Evolutionary conservation across 352 stramenopile species (phyloP).

Genomic region (Globisporangium camurandrum): DNA sequence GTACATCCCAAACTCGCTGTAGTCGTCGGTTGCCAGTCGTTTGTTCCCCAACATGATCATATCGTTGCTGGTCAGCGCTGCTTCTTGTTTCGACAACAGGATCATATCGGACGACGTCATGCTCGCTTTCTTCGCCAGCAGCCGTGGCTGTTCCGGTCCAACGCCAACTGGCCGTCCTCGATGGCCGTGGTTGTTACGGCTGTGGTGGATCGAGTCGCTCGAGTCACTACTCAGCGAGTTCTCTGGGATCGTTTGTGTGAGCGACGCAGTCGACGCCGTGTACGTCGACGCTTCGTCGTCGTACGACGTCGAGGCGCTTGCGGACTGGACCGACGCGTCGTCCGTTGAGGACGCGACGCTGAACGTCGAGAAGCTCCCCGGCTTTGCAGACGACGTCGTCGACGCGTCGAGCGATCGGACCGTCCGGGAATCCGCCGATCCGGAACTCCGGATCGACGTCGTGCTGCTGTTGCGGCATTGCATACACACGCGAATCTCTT

Average conservation of each 20-base stretch:
- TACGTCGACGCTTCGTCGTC: constrained; percentile 33
- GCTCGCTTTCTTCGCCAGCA: constrained; percentile 12
- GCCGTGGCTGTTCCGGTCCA: constrained; percentile 15
- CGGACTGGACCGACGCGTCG: too few species aligned
- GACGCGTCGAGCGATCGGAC: constrained; percentile 17
- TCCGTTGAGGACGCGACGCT: constrained; percentile 34
- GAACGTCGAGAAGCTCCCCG: constrained; percentile 39
- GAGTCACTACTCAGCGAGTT: constrained; percentile 55
- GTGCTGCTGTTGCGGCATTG: constrained; percentile 54
- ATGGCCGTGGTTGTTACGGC: constrained; percentile 40
- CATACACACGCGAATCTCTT: constrained; percentile 71
- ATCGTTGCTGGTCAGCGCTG: constrained; percentile 25
- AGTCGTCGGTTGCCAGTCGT: too few species aligned
- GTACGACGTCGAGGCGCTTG: constrained; percentile 28
- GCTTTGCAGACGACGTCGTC: constrained; percentile 23
- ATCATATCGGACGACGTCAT: constrained; percentile 22
- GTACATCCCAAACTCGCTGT: constrained; percentile 40
- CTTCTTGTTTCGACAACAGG: constrained; percentile 14
- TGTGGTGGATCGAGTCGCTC: constrained; percentile 33
- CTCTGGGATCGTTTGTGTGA: constrained; percentile 23
- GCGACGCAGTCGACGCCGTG: constrained; percentile 21
- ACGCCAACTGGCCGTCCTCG: constrained; percentile 7
- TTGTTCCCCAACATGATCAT: constrained; percentile 43
- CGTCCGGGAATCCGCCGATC: constrained; percentile 17
- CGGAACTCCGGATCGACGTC: constrained; percentile 52